A percentile compares a stretch with the other conserved stretches of the same genome.
These are phyloP conservation scores for Leccinum pseudoinsigne DNA, from an alignment of 1,284 basidiomycete species.

Conservation along the genomic window DNA sequence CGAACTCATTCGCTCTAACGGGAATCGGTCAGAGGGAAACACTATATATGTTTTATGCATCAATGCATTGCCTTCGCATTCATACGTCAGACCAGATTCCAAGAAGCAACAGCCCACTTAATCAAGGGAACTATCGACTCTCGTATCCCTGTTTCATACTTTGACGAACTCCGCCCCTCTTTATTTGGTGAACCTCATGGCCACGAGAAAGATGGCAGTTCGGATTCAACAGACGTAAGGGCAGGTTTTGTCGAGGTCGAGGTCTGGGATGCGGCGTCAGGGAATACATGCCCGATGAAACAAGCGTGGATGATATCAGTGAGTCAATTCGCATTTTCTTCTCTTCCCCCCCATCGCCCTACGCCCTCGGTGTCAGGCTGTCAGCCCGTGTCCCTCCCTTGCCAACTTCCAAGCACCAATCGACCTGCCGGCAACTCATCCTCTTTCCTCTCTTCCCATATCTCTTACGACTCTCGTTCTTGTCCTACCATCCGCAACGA, in stretches of 20 bases:
- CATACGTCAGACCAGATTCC: slow-evolving; percentile 70
- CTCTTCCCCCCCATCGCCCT: slow-evolving; percentile 25
- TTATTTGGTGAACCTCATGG: slow-evolving; percentile 43
- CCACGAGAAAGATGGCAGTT: slow-evolving; percentile 32
- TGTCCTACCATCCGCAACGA: slow-evolving; percentile 22
- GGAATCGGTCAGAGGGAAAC: slow-evolving; percentile 51
- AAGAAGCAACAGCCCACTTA: slow-evolving; percentile 74
- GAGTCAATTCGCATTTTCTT: slow-evolving; percentile 40
- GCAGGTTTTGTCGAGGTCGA: slow-evolving; percentile 60
- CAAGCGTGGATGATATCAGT: slow-evolving; percentile 76
- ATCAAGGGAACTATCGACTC: slow-evolving; percentile 75
- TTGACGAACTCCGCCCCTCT: slow-evolving; percentile 63
- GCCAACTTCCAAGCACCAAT: slow-evolving; percentile 22
- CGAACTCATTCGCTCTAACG: slow-evolving; percentile 4
- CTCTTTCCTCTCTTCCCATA: slow-evolving; percentile 28
- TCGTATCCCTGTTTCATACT: slow-evolving; percentile 73
- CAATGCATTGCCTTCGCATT: slow-evolving; percentile 76
- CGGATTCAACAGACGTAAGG: slow-evolving; percentile 27
- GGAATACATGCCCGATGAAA: slow-evolving; percentile 61
- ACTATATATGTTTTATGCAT: slow-evolving; percentile 63
- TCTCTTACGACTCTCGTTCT: slow-evolving; percentile 23
- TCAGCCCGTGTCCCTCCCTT: slow-evolving; percentile 2
- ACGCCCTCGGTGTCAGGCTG: slow-evolving; percentile 8
- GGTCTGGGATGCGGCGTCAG: slow-evolving; percentile 65
- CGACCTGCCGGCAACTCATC: slow-evolving; percentile 26